Percentiles rank a stretch among this genome's conserved stretches.
Conservation (phyloP, 768 basidiomycete species). For the Suillus lakei region DNA sequence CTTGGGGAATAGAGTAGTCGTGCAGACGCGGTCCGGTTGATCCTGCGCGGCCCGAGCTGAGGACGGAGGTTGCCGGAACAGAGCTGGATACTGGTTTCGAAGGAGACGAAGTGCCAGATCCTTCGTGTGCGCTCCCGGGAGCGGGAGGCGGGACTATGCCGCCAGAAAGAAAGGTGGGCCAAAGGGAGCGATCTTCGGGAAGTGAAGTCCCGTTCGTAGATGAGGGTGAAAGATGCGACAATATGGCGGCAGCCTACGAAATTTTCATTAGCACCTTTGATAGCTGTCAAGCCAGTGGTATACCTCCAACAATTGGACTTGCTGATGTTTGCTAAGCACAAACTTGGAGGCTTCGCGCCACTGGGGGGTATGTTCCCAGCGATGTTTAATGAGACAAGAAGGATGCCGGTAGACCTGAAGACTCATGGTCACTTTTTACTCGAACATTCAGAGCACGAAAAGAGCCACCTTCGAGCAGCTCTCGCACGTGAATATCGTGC, state of each 20-base stretch:
- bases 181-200: slow-evolving; percentile 92
- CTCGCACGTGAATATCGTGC: slow-evolving; percentile 89
- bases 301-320: slow-evolving; percentile 95
- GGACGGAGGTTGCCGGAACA: slow-evolving; percentile 46
- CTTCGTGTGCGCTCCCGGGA: slow-evolving; percentile 26
- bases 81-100: slow-evolving; percentile 52
- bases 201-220: slow-evolving; percentile 71
- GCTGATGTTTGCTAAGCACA: slow-evolving; percentile 93
- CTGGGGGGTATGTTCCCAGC: slow-evolving; percentile 97
- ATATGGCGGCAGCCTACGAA: slow-evolving; percentile 86
- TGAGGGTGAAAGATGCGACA: slow-evolving; percentile 80
- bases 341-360: slow-evolving; percentile 94
- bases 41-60: slow-evolving; percentile 27
- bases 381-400: slow-evolving; percentile 94
- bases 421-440: slow-evolving; percentile 4
- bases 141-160: slow-evolving; percentile 64
- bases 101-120: slow-evolving; percentile 14
- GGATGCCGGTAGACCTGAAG: slow-evolving; percentile 86
- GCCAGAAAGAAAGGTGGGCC: slow-evolving; percentile 84
- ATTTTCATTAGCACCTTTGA: slow-evolving; percentile 13
- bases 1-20: slow-evolving; percentile 59
- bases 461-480: slow-evolving; percentile 84
- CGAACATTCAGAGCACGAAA: slow-evolving; percentile 5
- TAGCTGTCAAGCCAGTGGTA: slow-evolving; percentile 4
- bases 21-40: slow-evolving; percentile 65